A percentile compares a stretch with the other conserved stretches of the same genome.
Evolutionary conservation across 495 filamentous ascomycete species (phyloP).

Genomic region (Letharia lupina): DNA sequence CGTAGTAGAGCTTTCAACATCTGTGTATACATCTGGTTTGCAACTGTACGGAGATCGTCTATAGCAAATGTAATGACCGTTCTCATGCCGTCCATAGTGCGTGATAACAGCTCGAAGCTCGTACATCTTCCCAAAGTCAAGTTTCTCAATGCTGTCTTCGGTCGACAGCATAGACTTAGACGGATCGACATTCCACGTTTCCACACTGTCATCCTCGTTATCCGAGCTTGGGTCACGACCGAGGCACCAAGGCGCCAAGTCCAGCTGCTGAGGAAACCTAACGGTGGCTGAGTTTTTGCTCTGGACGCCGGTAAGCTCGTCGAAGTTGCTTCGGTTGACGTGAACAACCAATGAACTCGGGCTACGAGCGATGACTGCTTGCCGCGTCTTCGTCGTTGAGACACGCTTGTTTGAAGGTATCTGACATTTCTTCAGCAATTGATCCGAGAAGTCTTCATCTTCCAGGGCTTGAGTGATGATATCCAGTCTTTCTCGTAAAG

Average conservation of each 20-base stretch:
- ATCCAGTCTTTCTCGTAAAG: slow-evolving; percentile 44
- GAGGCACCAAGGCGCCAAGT: slow-evolving; percentile 72
- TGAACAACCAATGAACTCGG: slow-evolving; percentile 76
- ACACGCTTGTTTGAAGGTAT: slow-evolving; percentile 60
- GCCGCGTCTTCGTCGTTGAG: slow-evolving; percentile 73
- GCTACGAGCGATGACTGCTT: slow-evolving; percentile 72
- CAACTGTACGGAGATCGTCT: slow-evolving; percentile 49
- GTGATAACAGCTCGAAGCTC: slow-evolving; percentile 77
- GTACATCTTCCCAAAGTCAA: slow-evolving; percentile 50
- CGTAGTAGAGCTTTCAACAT: slow-evolving; percentile 31
- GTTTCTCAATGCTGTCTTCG: slow-evolving; percentile 30
- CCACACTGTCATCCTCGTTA: slow-evolving; percentile 33
- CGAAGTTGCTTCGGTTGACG: slow-evolving; percentile 84
- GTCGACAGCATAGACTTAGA: slow-evolving; percentile 59
- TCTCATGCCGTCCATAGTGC: slow-evolving; percentile 85
- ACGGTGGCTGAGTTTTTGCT: slow-evolving; percentile 78
- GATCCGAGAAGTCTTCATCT: slow-evolving; percentile 72
- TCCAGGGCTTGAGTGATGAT: slow-evolving; percentile 62
- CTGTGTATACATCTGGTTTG: slow-evolving; percentile 31
- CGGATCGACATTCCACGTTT: slow-evolving; percentile 61
- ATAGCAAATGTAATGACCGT: slow-evolving; percentile 93
- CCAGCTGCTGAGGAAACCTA: slow-evolving; percentile 60
- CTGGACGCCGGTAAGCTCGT: slow-evolving; percentile 66
- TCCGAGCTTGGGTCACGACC: slow-evolving; percentile 34
- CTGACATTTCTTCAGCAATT: slow-evolving; percentile 60